Evolutionary conservation across 495 filamentous ascomycete genomes (phyloP), one percentile per base, ranked within the genome.

Genomic region (Penicillium argentinense): DNA sequence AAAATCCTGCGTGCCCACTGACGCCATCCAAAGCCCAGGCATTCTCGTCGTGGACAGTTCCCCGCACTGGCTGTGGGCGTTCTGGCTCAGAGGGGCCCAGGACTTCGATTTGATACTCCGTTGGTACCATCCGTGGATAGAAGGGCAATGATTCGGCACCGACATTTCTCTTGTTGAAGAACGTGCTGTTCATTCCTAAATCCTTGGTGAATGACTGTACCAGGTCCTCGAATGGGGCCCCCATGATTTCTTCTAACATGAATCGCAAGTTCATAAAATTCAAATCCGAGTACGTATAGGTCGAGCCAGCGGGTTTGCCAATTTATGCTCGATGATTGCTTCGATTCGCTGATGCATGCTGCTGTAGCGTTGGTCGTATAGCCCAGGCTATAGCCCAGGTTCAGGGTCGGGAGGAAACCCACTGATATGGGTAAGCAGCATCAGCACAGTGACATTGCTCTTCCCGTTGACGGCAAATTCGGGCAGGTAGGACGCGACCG

Each of bases 41-140:
- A 27, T 64, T 64, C 39, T 64, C 60, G 26, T 64, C 60, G 34
- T 64, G 60, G 4, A 62, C 57, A 2, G 57, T 64, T 1, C 60
- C 60, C 9, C 58, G 60, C 21, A 64, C 58, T 9, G 58, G 60
- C 32, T 64, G 60, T 1, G 60, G 60, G n/a, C 60, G 47, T n/a
- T 53, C 24, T 1, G 60, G 60, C 34, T 61, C 60, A n/a, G 13
- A 38, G 9, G 39, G 27, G 3, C 57, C 60, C 11, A 61, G 45
- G 21, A 63, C 51, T 18, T 51, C 54, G 5, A 53, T 54, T 29
- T 63, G 57, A 28, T 61, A 63, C 45, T 63, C 60, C 14, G 59
- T 56, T 11, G 60, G 49, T 1, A 57, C 60, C 50, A 56, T 63
- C 12, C 54, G 60, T 5, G 39, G n/a, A 33, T 54, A 61, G 39